phyloP scores from a whole-genome alignment of 2,329 filamentous ascomycete genomes.

The Tolypocladium pustulatum region DNA sequence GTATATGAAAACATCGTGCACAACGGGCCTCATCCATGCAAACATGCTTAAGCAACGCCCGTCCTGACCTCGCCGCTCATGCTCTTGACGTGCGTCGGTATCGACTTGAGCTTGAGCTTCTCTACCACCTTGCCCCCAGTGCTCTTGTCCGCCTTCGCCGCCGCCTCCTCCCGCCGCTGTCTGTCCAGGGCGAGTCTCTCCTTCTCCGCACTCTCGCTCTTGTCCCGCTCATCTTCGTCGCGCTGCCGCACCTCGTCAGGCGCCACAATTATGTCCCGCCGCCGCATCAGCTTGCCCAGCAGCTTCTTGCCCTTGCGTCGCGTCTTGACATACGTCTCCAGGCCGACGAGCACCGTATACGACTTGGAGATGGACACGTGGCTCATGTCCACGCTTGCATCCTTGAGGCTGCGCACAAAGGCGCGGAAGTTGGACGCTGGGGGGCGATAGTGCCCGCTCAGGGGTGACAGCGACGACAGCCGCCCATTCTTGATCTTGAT shows the following conservation, averaged over 20 bases:
- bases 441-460: constrained; percentile 75
- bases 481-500: constrained; percentile 79
- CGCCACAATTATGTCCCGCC: constrained; percentile 48
- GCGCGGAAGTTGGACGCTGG: constrained; percentile 74
- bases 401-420: constrained; percentile 64
- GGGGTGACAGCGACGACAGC: constrained; percentile 59
- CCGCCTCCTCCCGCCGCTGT: constrained; percentile 20
- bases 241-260: constrained; percentile 46
- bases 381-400: constrained; percentile 67
- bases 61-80: constrained; percentile 4
- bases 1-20: background rate
- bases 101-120: constrained; percentile 31
- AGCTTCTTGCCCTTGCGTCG: constrained; percentile 52
- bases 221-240: constrained; percentile 50
- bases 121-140: constrained; percentile 23
- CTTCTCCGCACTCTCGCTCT: constrained; percentile 46
- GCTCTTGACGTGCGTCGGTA: constrained; percentile 15
- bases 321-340: constrained; percentile 69
- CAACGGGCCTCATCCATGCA: background rate
- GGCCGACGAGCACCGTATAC: constrained; percentile 71
- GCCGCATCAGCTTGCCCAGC: constrained; percentile 36
- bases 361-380: constrained; percentile 70
- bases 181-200: constrained; percentile 33
- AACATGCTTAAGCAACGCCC: background rate
- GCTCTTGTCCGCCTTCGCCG: constrained; percentile 26